phyloP scores from a whole-genome alignment of 257 asterid species.

The Verbena officinalis region DNA sequence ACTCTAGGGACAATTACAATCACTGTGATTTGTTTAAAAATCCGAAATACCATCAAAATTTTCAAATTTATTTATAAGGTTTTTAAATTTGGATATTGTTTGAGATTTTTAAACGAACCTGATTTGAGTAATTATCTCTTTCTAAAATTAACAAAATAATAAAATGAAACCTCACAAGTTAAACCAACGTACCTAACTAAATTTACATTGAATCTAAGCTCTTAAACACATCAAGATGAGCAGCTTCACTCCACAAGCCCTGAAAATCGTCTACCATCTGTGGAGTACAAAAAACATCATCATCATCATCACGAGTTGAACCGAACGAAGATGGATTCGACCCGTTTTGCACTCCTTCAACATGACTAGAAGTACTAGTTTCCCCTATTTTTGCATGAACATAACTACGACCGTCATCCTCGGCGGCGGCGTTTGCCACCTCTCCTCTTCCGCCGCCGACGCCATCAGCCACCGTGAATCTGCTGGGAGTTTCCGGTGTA shows the following conservation, averaged over 20 bases:
- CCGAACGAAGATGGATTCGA: constrained; percentile 33
- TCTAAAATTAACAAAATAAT: too few species aligned
- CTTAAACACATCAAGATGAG: constrained; percentile 30
- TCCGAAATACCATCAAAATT: too few species aligned
- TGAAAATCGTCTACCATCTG: constrained; percentile 34
- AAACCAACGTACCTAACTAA: constrained; percentile 18
- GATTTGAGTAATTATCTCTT: too few species aligned
- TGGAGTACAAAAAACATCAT: background rate
- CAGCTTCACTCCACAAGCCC: constrained; percentile 43
- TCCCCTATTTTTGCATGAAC: constrained; percentile 25
- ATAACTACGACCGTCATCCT: background rate
- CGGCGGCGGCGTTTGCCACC: constrained; percentile 11
- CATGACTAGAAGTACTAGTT: background rate
- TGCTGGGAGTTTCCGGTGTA: constrained; percentile 30
- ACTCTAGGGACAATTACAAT: too few species aligned
- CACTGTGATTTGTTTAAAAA: too few species aligned
- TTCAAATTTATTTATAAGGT: too few species aligned
- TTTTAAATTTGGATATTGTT: too few species aligned
- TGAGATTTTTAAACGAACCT: too few species aligned
- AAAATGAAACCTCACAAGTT: background rate
- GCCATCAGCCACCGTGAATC: constrained; percentile 6
- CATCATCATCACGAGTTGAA: constrained; percentile 7
- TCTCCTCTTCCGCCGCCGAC: constrained; percentile 28
- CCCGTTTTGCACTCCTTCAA: constrained; percentile 25
- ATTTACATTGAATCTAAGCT: constrained; percentile 34